Conservation (phyloP, 1,139 yeast species). For the Pichia sp. region DNA sequence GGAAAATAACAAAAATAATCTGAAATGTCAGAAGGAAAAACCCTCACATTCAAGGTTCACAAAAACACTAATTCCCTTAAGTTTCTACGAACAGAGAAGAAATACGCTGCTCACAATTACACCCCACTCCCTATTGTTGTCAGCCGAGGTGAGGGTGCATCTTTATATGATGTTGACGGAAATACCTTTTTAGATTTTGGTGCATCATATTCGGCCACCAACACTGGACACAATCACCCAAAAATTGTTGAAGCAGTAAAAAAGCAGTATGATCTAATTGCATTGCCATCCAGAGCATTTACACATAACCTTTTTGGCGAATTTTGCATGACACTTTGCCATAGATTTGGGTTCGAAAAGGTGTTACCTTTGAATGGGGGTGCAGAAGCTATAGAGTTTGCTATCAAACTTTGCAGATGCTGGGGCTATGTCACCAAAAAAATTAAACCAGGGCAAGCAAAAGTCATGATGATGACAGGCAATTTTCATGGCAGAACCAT, state of each 20-base stretch:
- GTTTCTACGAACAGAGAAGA: neutral
- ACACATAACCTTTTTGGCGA: neutral
- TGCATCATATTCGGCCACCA: neutral
- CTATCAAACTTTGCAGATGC: conserved; percentile 81
- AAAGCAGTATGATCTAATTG: neutral
- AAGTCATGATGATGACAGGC: neutral
- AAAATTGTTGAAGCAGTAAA: neutral
- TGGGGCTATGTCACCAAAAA: conserved; percentile 90
- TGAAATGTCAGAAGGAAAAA: too few species aligned
- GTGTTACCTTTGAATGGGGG: conserved; percentile 95
- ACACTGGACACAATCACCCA: neutral
- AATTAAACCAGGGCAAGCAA: conserved; percentile 48
- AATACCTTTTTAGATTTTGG: neutral
- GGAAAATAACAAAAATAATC: too few species aligned
- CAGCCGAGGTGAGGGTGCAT: neutral
- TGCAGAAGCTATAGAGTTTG: conserved; percentile 94
- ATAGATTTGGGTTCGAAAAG: conserved; percentile 80
- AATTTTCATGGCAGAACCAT: neutral
- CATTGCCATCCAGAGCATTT: neutral
- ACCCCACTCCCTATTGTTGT: neutral
- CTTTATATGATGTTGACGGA: neutral
- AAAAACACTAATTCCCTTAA: too few species aligned
- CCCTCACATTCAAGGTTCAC: too few species aligned
- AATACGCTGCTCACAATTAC: neutral
- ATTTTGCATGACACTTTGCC: conserved; percentile 37